Percentiles rank a stretch among this genome's conserved stretches.
These are phyloP conservation scores for Corinectria fuckeliana DNA, from an alignment of 2,329 filamentous ascomycete genomes.

Conservation along the genomic window DNA sequence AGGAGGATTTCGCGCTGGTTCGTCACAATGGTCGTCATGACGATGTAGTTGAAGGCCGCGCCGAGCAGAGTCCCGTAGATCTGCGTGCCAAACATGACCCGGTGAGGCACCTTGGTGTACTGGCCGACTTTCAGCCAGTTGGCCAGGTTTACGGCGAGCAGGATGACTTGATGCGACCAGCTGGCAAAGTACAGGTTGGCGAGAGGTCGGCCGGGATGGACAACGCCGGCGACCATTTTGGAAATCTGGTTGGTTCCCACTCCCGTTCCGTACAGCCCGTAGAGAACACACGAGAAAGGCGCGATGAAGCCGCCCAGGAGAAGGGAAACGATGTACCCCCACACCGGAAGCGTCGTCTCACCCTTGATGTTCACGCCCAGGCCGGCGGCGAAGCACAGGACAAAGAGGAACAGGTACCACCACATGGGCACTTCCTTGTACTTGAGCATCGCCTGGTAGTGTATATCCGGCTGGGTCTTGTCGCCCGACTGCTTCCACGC, in stretches of 20 bases:
- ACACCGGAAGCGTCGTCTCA: constrained; percentile 44
- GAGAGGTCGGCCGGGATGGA: constrained; percentile 49
- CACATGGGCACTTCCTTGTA: constrained; percentile 48
- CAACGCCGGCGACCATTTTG: constrained; percentile 55
- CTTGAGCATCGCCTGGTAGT: constrained; percentile 49
- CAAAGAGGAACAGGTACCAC: constrained; percentile 44
- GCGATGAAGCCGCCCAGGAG: constrained; percentile 46
- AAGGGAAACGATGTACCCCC: constrained; percentile 46
- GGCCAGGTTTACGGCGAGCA: constrained; percentile 40
- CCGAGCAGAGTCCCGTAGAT: constrained; percentile 50
- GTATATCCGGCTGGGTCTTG: constrained; percentile 43
- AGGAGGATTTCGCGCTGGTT: constrained; percentile 50
- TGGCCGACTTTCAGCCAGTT: constrained; percentile 46
- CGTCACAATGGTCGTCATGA: constrained; percentile 53
- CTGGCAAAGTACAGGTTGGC: constrained; percentile 53
- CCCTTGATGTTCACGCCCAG: constrained; percentile 45
- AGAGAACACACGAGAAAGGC: constrained; percentile 41
- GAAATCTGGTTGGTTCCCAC: constrained; percentile 34
- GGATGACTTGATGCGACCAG: constrained; percentile 42
- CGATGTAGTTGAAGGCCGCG: constrained; percentile 52
- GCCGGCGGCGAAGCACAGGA: constrained; percentile 42
- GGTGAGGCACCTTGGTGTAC: constrained; percentile 47
- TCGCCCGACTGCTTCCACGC: constrained; percentile 24
- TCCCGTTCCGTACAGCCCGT: constrained; percentile 28
- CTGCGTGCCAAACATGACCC: constrained; percentile 49